Evolutionary conservation across 2,329 filamentous ascomycete species (phyloP), one percentile per base, ranked within the genome.

Genomic region (Penicillium oxalicum): DNA sequence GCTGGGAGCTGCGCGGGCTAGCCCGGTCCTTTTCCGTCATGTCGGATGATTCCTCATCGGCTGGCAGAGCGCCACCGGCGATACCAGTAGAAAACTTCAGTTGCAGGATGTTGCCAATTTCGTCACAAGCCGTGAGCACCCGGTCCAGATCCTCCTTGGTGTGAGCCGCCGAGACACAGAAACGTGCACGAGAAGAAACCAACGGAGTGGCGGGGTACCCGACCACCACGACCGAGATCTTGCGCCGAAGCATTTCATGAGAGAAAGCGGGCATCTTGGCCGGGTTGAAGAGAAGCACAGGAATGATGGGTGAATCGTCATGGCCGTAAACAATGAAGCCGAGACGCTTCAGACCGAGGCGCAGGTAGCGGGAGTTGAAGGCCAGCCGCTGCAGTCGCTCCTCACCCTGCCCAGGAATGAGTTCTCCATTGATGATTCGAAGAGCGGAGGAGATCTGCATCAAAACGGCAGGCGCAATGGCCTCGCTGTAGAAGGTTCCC

Each of bases 211-310:
- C 93, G 5, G 93, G 93, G 67, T 98, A 98, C 45, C 91, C 93
- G 53, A 98, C 93, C 40, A 98, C 88, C 35, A 98, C 93, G 44
- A 97, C 88, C 0, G 91, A 93, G 60, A 98, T 97, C 72, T 96
- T 97, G 65, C 93, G 88, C 74, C 88, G 88, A 52, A 97, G 81
- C 93, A 98, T 97, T 70, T 97, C 93, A 67, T 95, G 93, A 43
- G 90, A 96, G 72, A 98, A 98, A 50, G 93, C 91, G 4, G 91
- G 88, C 78, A 98, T 96, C 75, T 98, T 98, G 62, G 88, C 93
- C n/a, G 93, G 93, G 73, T 97, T 89, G 78, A 96, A 98, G 27
- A 98, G 83, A 64, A 95, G 81, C 58, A 98, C 71, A 46, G 93
- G 93, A 60, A 98, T 90, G 61, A 98, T 97, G 48, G 93, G 93